These are phyloP conservation scores for Cadophora gregata DNA, from an alignment of 2,329 filamentous ascomycete species.

Conservation along the genomic window DNA sequence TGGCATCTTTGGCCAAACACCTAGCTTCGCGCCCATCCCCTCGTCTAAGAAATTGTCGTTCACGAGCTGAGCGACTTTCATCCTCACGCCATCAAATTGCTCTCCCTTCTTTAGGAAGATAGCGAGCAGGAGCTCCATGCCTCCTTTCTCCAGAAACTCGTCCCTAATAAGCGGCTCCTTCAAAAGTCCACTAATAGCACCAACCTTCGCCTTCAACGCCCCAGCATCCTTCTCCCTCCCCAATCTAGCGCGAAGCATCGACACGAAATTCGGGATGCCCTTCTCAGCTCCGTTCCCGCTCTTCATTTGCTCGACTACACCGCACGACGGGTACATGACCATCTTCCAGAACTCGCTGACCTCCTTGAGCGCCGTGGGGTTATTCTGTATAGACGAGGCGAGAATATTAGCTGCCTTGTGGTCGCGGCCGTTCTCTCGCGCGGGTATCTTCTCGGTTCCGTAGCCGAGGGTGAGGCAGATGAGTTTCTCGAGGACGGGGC, in stretches of 20 bases:
- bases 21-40: constrained; percentile 63
- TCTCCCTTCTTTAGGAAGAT: constrained; percentile 56
- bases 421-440: constrained; percentile 35
- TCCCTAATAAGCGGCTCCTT: constrained; percentile 57
- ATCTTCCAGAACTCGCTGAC: constrained; percentile 55
- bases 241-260: constrained; percentile 36
- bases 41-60: constrained; percentile 71
- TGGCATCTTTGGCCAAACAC: constrained; percentile 58
- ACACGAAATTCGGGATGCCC: constrained; percentile 33
- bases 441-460: constrained; percentile 33
- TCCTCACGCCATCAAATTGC: constrained; percentile 57
- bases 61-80: constrained; percentile 62
- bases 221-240: constrained; percentile 38
- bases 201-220: constrained; percentile 47
- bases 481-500: constrained; percentile 58
- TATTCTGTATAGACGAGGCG: constrained; percentile 66
- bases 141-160: constrained; percentile 60
- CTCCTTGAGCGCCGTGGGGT: constrained; percentile 62
- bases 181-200: constrained; percentile 61
- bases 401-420: constrained; percentile 61
- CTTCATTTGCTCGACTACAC: constrained; percentile 11
- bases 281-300: constrained; percentile 8
- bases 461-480: constrained; percentile 57
- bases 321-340: constrained; percentile 41
- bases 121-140: constrained; percentile 60